Evolutionary conservation across 1,284 basidiomycete genomes (phyloP), one percentile per base, ranked within the genome.

Genomic region (Tilletia indica): DNA sequence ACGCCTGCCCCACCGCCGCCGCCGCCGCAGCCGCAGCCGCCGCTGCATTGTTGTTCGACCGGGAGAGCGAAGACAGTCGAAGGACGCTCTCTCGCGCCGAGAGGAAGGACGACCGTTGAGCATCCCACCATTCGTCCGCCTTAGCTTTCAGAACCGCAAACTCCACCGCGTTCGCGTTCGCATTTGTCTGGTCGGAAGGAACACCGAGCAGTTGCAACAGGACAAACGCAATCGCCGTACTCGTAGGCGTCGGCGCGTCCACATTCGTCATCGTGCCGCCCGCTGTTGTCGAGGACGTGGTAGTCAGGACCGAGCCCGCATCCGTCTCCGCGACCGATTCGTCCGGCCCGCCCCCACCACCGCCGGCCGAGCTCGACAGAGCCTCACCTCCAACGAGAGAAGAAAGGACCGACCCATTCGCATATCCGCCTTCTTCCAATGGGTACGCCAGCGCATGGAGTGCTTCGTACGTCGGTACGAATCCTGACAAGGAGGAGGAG

Each of bases 171-270:
- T 79, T 76, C 48, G 76, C 70, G 16, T 73, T 72, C 36, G 61
- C 61, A 4, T 39, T n/a, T 6, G 61, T 2, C 6, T 11, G 9
- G 14, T 19, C 19, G 12, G 34, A 3, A 11, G 61, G 3, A 4
- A 73, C 72, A 8, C 75, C 72, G 58, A 81, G 71, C 68, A 81
- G 77, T 36, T 79, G 74, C 45, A 76, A 74, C 63, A 81, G 74
- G 64, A 81, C 76, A 70, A 79, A 78, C 14, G 80, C 80, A 8
- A 76, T 79, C 73, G 79, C 76, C 36, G 77, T 75, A 4, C 72
- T 69, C 8, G 73, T 73, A 21, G 78, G 76, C 76, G 72, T 39
- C 76, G 76, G n/a, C 70, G 70, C 21, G 25, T 58, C 54, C 12
- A 54, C 56, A 14, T 45, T 45, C 42, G 42, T 14, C 42, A 45